Percentiles rank a stretch among this genome's conserved stretches.
These are phyloP conservation scores for Tetrapisispora arboricola DNA, from an alignment of 805 yeast species.

Conservation along the genomic window DNA sequence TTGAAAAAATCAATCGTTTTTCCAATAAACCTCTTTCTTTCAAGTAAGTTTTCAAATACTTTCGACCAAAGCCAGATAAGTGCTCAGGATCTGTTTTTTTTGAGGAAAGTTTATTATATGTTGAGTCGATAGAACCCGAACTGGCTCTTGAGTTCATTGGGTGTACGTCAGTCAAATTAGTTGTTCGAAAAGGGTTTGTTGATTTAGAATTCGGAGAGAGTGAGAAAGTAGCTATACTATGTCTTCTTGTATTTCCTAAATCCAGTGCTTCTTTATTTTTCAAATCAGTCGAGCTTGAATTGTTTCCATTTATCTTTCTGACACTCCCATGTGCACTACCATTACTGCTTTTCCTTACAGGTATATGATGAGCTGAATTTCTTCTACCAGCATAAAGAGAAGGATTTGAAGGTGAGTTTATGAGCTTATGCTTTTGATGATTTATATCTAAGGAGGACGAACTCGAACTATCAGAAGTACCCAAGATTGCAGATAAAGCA, in stretches of 20 bases:
- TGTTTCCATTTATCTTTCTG: not conserved
- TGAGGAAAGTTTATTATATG: not conserved
- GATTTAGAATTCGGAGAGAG: not conserved
- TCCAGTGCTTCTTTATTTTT: not conserved
- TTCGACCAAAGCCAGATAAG: not conserved
- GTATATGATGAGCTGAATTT: constrained; percentile 1
- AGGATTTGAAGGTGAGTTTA: not conserved
- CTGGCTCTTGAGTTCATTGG: not conserved
- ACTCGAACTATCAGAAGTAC: not conserved
- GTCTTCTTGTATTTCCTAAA: constrained; percentile 1
- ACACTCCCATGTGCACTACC: not conserved
- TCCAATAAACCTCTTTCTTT: constrained; percentile 19
- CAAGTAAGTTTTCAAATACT: constrained; percentile 10
- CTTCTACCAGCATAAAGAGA: not conserved
- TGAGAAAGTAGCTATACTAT: constrained; percentile 1
- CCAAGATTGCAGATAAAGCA: not conserved
- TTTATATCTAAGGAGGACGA: not conserved
- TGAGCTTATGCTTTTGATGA: not conserved
- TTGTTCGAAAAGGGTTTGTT: not conserved
- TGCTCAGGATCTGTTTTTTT: not conserved
- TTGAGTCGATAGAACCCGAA: not conserved
- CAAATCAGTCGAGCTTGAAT: not conserved
- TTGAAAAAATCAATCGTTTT: constrained; percentile 10
- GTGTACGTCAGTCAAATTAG: not conserved
- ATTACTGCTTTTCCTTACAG: not conserved